These are phyloP conservation scores for Euphorbia pulcherrima DNA, from an alignment of 345 rosid species.

Conservation along the genomic window DNA sequence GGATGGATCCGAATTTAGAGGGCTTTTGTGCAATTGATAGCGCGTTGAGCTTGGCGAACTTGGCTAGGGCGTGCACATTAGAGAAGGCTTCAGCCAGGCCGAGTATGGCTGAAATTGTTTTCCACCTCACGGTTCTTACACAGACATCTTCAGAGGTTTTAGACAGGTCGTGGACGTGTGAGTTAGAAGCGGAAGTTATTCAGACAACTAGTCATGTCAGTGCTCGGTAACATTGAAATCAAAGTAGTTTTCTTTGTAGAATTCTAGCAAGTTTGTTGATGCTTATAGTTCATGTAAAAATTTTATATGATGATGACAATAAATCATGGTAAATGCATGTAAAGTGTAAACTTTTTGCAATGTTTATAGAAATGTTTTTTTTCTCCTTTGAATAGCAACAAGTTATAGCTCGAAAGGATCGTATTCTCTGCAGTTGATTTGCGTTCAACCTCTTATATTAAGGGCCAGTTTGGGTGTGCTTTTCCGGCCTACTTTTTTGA, in stretches of 20 bases:
- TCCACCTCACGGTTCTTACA: constrained; percentile 46
- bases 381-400: constrained; percentile 4
- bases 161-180: constrained; percentile 41
- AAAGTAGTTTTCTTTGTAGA: neutral
- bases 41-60: constrained; percentile 42
- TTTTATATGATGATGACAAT: neutral
- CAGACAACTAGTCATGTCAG: constrained; percentile 36
- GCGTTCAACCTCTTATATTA: no score
- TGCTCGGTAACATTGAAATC: constrained; percentile 38
- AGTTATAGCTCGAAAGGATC: neutral
- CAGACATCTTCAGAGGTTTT: constrained; percentile 33
- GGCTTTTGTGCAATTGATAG: constrained; percentile 42
- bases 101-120: constrained; percentile 58
- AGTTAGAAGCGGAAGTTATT: constrained; percentile 31
- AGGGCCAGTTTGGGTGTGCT: no score
- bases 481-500: no score
- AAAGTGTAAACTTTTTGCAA: neutral
- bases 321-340: constrained; percentile 6
- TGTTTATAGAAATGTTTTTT: neutral
- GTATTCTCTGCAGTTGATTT: no score
- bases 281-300: neutral
- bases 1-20: constrained; percentile 58
- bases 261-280: constrained; percentile 1
- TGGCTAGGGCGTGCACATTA: constrained; percentile 49
- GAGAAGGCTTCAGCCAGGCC: constrained; percentile 51